Base-by-base conservation (phyloP, 208 protist species). In the Sergeia podlipaevii region DNA sequence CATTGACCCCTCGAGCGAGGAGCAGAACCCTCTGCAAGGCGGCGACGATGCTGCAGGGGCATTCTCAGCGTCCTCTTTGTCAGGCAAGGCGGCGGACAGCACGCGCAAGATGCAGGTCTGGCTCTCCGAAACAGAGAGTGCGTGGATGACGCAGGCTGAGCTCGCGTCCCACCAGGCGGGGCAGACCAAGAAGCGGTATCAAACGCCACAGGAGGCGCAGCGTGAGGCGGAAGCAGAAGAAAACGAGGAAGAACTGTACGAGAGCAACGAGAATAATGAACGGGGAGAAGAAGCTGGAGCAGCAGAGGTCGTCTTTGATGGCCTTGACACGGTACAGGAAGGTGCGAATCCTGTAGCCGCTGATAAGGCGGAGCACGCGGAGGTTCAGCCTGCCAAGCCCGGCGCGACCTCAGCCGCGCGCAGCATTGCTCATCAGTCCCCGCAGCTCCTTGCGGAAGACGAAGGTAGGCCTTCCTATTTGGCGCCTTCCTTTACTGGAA, bases 391-490 rank as follows among this genome's bases (percentile, higher is more conserved):
- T 10, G 32, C 57, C 15, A 58, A 48, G 33, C 28, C 51, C 3
- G 43, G 23, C 49, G 54, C 41, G 21, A 62, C 53, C 18, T 30
- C 48, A 27, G 32, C 18, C 0, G 33, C 46, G 38, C 71, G 64
- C 39, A 61, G 54, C 50, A 69, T 82, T 29, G 52, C 51, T 1
- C 42, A 50, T 15, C 78, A 80, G 39, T 88, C 80, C 0, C 85
- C 79, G 10, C 74, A 78, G 52, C 65, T 92, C 17, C 44, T 17
- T 17, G 78, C 74, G 11, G 77, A 92, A 47, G 61, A 62, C n/a
- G 85, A 87, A 24, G 75, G 67, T 10, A 30, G 62, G 0, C 71
- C 85, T 1, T 50, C 39, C 11, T 49, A 70, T 37, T 64, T 87
- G 33, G 68, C 62, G 17, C 85, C 85, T 8, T 76, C 70, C 28